Evolutionary conservation across 345 rosid species (phyloP).

Genomic region (Salix brachista): DNA sequence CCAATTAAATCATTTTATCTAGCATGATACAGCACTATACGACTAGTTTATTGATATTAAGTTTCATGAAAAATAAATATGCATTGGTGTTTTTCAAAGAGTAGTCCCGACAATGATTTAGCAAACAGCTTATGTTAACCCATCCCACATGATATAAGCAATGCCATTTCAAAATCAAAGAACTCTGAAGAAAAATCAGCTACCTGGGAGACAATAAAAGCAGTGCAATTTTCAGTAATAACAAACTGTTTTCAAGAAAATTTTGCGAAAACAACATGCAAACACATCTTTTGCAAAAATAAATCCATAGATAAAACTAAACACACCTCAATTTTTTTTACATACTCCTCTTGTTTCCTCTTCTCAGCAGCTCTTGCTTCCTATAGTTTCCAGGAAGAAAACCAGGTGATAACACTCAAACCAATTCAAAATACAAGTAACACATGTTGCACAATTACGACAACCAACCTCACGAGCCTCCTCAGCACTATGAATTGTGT

Average conservation of each 20-base stretch:
- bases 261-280: not conserved
- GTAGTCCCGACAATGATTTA: no score
- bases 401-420: not conserved
- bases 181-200: no score
- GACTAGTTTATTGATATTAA: not conserved
- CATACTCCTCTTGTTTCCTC: constrained; percentile 73
- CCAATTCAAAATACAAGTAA: not conserved
- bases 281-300: not conserved
- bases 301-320: not conserved
- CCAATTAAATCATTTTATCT: not conserved
- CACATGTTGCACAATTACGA: not conserved
- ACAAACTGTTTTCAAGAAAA: not conserved
- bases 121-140: no score
- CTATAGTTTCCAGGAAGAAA: constrained; percentile 30
- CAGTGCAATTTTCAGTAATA: not conserved
- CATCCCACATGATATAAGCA: no score
- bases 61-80: not conserved
- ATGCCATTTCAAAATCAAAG: no score
- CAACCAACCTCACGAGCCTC: constrained; percentile 79
- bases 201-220: no score
- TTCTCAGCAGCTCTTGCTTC: constrained; percentile 78
- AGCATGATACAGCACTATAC: not conserved
- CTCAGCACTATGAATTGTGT: constrained; percentile 74
- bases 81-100: no score
- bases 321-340: constrained; percentile 68